Evolutionary conservation across 2,329 filamentous ascomycete genomes (phyloP), one percentile per base, ranked within the genome.

Genomic region (Dactylella cylindrospora): DNA sequence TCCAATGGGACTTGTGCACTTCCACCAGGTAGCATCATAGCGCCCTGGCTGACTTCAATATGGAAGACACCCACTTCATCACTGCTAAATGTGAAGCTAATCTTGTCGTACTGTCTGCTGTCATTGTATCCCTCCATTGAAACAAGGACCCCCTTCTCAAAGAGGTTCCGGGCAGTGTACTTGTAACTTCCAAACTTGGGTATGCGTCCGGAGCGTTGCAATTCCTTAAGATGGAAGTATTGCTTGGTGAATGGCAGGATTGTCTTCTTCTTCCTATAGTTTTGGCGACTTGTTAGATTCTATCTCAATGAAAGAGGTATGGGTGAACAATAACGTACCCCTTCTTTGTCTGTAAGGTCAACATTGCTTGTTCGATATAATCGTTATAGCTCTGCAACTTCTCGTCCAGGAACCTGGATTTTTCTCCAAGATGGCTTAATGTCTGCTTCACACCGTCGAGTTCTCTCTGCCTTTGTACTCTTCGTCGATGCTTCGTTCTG

Each of bases 121-220:
- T 89, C 86, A 10, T 79, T 77, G 68, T 91, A 89, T 26, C 90
- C 90, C 53, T 83, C 81, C 90, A 93, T 97, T n/a, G 83, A 80
- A 25, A 98, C 88, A 12, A 98, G 78, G 5, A 97, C 93, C 49
- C 93, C 93, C 76, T 95, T 96, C 71, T 97, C 91, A 1, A 84
- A 85, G 5, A 98, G 82, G 43, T 86, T 84, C 45, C 90, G 85
- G 3, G 89, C 90, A 50, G 87, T 91, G 77, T 98, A 98, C 76
- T 97, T 97, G 83, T 86, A 98, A 29, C 88, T 94, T 65, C 94
- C 93, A 71, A 98, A 98, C 72, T 95, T 95, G 73, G 95, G 94
- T 47, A 95, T 88, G 43, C 91, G 88, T 22, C 93, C 93, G 5
- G 86, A 86, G 57, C 89, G 86, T 71, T 96, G 89, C 25, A 98